These are phyloP conservation scores for Saccharomycopsis javanensis DNA, from an alignment of 805 yeast species.

Conservation along the genomic window DNA sequence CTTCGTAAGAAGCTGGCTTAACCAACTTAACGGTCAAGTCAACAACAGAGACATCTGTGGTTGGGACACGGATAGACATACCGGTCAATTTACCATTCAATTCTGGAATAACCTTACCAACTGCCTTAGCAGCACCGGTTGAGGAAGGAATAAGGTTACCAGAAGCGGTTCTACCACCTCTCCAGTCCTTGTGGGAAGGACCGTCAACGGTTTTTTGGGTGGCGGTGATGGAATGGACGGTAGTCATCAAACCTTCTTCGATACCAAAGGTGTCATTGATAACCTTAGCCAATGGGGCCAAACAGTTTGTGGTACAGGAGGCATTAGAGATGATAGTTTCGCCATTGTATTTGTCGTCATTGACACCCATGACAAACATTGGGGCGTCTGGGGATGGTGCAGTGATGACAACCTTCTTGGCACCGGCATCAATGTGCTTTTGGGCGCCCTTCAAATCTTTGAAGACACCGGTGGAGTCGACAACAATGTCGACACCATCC, in stretches of 20 bases:
- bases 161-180: constrained; percentile 96
- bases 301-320: constrained; percentile 92
- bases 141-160: constrained; percentile 94
- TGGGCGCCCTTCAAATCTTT: constrained; percentile 71
- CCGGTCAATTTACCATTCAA: constrained; percentile 91
- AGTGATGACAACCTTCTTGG: constrained; percentile 89
- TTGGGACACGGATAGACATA: constrained; percentile 89
- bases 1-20: constrained; percentile 71
- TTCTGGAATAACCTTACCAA: constrained; percentile 88
- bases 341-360: constrained; percentile 66
- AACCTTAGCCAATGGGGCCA: constrained; percentile 90
- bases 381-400: constrained; percentile 94
- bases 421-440: constrained; percentile 83
- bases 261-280: constrained; percentile 78
- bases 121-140: constrained; percentile 97
- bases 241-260: constrained; percentile 91
- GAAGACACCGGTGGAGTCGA: constrained; percentile 94
- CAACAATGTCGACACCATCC: constrained; percentile 72
- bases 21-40: constrained; percentile 80
- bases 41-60: constrained; percentile 87
- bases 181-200: constrained; percentile 96
- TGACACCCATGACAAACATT: constrained; percentile 91
- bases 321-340: constrained; percentile 83
- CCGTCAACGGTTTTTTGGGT: constrained; percentile 96
- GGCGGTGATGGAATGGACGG: constrained; percentile 93